Base-by-base conservation (phyloP, 1,284 basidiomycete species). In the Ustilago cynodontis region DNA sequence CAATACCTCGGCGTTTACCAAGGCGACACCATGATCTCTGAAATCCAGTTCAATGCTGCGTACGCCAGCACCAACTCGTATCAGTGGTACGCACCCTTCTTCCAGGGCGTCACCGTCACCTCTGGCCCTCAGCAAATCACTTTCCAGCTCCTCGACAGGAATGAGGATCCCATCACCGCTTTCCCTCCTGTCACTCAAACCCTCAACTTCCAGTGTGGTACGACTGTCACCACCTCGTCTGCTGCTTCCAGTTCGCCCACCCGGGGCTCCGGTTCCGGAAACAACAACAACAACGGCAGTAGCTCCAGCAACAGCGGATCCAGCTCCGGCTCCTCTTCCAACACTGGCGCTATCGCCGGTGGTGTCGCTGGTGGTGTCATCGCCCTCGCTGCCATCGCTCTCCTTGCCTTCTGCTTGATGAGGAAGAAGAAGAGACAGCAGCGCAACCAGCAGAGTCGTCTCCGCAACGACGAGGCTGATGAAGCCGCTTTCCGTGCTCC, bases 301-400 rank as follows among this genome's bases (percentile, higher is more conserved):
- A 29, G 43, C n/a, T 20, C 9, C n/a, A 33, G 20, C 29, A 52
- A 49, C 53, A 62, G 35, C 41, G 20, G 35, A 24, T 33, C 62
- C 41, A 56, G 65, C 57, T 77, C 74, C 1, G 63, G 65, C 41
- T 43, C 65, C 10, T 71, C 69, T 16, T 77, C 70, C 45, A 71
- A 64, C 35, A 69, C 68, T 26, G 74, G 78, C 49, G 74, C 78
- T 22, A 77, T 79, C 43, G 78, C 74, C 14, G 78, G 78, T 14
- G 78, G 78, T 53, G 74, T 77, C 6, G 78, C 57, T 18, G 78
- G 78, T 35, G 78, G 78, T 62, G 51, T 77, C 13, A 62, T 54
- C 43, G 78, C 57, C 16, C 57, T 79, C 14, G 37, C 39, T 53
- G 39, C 54, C 33, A 1, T 77, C 54, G 74, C 37, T 22, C 59